These are phyloP conservation scores for Davidsoniella neocaledoniae DNA, from an alignment of 2,329 filamentous ascomycete genomes.

Conservation along the genomic window DNA sequence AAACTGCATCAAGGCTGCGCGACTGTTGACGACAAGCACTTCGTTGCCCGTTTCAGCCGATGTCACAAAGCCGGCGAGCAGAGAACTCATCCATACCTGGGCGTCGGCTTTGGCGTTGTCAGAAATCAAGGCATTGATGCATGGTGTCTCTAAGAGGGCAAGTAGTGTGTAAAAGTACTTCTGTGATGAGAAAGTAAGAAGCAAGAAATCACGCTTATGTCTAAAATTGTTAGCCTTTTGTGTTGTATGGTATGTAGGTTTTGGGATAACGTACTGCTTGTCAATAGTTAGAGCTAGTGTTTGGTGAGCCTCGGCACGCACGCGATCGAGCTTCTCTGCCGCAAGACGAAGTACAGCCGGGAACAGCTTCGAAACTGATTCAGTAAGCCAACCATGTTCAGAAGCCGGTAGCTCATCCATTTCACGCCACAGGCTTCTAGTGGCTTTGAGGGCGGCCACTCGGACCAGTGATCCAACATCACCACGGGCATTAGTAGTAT, in stretches of 20 bases:
- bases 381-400: constrained; percentile 16
- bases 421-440: constrained; percentile 42
- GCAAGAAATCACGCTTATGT: constrained; percentile 20
- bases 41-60: constrained; percentile 68
- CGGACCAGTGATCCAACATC: constrained; percentile 81
- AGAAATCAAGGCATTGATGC: constrained; percentile 23
- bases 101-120: constrained; percentile 19
- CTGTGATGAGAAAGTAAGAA: constrained; percentile 38
- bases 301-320: constrained; percentile 50
- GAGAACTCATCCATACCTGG: constrained; percentile 28
- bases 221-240: constrained; percentile 19
- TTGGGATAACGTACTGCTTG: constrained; percentile 25
- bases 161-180: constrained; percentile 42
- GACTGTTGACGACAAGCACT: constrained; percentile 51
- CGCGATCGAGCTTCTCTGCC: constrained; percentile 78
- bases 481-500: constrained; percentile 75
- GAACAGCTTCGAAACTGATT: constrained; percentile 26
- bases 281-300: constrained; percentile 30
- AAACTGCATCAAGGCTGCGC: constrained; percentile 44
- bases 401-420: constrained; percentile 15
- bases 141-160: constrained; percentile 22
- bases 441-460: constrained; percentile 61
- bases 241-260: neutral
- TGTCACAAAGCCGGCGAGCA: constrained; percentile 52
- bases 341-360: constrained; percentile 48